phyloP scores from a whole-genome alignment of 2,329 filamentous ascomycete genomes.

The Colletotrichum orchidophilum region DNA sequence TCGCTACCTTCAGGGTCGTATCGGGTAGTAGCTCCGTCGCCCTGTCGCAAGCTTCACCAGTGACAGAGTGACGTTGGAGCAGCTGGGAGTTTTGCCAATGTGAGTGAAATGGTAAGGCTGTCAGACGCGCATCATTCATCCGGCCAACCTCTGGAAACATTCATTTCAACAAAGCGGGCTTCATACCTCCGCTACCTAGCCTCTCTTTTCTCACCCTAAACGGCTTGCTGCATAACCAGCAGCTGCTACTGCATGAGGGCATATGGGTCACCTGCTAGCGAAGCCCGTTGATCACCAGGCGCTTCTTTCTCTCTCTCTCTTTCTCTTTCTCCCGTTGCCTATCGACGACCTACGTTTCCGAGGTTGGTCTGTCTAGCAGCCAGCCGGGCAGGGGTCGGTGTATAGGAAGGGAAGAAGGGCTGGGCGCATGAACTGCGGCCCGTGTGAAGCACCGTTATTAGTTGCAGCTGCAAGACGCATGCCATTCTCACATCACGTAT shows the following conservation, averaged over 20 bases:
- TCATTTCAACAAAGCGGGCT: not conserved
- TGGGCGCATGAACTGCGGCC: slow-evolving; percentile 29
- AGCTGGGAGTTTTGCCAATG: not conserved
- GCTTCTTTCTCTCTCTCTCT: not conserved
- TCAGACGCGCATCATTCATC: not conserved
- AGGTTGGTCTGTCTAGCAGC: not conserved
- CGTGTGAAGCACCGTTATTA: slow-evolving; percentile 25
- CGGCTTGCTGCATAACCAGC: slow-evolving; percentile 19
- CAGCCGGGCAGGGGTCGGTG: not conserved
- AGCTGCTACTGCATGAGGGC: not conserved
- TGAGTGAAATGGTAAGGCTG: not conserved
- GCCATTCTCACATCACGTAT: slow-evolving; percentile 33
- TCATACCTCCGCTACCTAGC: not conserved
- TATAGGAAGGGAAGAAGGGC: not conserved
- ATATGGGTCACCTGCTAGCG: slow-evolving; percentile 23
- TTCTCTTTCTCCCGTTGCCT: not conserved
- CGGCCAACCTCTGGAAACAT: too few species aligned
- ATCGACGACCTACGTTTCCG: slow-evolving; percentile 19
- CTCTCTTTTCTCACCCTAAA: slow-evolving; percentile 5
- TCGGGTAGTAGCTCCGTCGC: not conserved
- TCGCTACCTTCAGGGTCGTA: not conserved
- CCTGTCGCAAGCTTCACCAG: slow-evolving; percentile 4
- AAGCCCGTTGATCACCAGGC: slow-evolving; percentile 15
- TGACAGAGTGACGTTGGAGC: slow-evolving; percentile 1
- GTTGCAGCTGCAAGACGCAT: slow-evolving; percentile 34